A percentile compares a stretch with the other conserved stretches of the same genome.
Evolutionary conservation across 352 stramenopile genomes (phyloP).

Genomic region (Phytophthora meadii): DNA sequence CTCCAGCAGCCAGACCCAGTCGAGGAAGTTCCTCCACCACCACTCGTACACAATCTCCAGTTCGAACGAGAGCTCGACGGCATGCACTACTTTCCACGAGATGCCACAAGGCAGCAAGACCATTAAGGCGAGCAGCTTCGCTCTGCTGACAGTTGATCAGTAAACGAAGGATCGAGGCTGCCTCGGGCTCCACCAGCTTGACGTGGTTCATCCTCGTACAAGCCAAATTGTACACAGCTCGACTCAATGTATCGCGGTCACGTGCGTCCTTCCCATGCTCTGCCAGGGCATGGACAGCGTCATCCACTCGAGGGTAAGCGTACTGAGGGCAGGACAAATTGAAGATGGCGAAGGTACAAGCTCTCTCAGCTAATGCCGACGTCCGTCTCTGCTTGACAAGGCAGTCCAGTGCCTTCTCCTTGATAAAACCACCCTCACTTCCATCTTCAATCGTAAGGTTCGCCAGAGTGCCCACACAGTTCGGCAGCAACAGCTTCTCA

Average conservation of each 20-base stretch:
- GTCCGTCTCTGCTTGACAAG: constrained; percentile 60
- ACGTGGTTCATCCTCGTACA: constrained; percentile 66
- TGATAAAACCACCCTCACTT: constrained; percentile 69
- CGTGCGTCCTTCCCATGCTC: constrained; percentile 52
- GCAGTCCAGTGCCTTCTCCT: constrained; percentile 75
- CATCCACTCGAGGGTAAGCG: constrained; percentile 71
- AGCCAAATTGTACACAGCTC: constrained; percentile 73
- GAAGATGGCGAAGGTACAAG: constrained; percentile 64
- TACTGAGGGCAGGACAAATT: constrained; percentile 74
- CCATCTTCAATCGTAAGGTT: constrained; percentile 82
- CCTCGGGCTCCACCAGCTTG: constrained; percentile 73
- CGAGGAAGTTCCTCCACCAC: constrained; percentile 56
- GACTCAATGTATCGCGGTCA: constrained; percentile 57
- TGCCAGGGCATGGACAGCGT: constrained; percentile 65
- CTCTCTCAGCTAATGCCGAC: constrained; percentile 40
- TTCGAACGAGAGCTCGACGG: constrained; percentile 51
- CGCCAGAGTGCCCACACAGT: constrained; percentile 61
- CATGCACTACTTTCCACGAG: constrained; percentile 60
- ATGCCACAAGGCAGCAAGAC: constrained; percentile 57
- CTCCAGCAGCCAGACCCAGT: constrained; percentile 18
- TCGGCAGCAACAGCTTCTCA: constrained; percentile 42
- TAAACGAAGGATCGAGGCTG: constrained; percentile 40
- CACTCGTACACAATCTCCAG: constrained; percentile 48
- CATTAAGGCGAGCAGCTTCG: constrained; percentile 49
- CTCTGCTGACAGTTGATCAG: constrained; percentile 36